phyloP scores from a whole-genome alignment of 306 rosid species.

The Vigna trinervia region DNA sequence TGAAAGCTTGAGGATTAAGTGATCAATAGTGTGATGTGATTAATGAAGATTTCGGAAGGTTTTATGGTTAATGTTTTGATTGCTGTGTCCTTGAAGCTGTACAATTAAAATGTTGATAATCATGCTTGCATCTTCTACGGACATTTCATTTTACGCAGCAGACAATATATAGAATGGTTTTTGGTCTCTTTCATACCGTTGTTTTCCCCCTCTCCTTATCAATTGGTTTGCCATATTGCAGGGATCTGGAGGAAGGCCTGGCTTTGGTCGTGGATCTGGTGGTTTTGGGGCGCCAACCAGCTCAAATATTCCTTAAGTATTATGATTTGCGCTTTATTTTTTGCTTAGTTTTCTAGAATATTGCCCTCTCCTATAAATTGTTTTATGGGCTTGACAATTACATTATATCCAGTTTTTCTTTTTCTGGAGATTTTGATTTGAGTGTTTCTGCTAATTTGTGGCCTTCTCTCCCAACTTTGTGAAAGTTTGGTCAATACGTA shows the following conservation, averaged over 20 bases:
- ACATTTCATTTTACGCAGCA: not conserved
- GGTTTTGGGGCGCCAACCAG: constrained; percentile 60
- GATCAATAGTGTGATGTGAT: not conserved
- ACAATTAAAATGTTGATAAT: not conserved
- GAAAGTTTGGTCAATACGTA: not conserved
- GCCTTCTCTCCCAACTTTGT: too few species aligned
- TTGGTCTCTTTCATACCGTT: not conserved
- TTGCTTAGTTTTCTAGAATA: constrained; percentile 26
- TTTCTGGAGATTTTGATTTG: too few species aligned
- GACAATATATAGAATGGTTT: not conserved
- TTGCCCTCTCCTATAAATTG: constrained; percentile 17
- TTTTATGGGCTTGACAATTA: constrained; percentile 21
- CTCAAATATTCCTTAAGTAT: constrained; percentile 53
- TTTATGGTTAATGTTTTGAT: not conserved
- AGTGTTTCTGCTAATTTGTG: constrained; percentile 9
- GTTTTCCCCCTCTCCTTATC: not conserved
- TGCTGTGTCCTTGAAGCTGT: not conserved
- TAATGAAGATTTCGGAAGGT: not conserved
- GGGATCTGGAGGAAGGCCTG: constrained; percentile 75
- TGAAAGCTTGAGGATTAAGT: not conserved
- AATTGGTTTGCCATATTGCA: constrained; percentile 36
- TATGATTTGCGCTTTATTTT: constrained; percentile 16
- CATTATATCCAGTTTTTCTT: not conserved
- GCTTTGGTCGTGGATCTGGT: constrained; percentile 82
- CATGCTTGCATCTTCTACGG: not conserved